A percentile compares a stretch with the other conserved stretches of the same genome.
Conservation (phyloP, 768 basidiomycete genomes). For the Paxillus involutus region DNA sequence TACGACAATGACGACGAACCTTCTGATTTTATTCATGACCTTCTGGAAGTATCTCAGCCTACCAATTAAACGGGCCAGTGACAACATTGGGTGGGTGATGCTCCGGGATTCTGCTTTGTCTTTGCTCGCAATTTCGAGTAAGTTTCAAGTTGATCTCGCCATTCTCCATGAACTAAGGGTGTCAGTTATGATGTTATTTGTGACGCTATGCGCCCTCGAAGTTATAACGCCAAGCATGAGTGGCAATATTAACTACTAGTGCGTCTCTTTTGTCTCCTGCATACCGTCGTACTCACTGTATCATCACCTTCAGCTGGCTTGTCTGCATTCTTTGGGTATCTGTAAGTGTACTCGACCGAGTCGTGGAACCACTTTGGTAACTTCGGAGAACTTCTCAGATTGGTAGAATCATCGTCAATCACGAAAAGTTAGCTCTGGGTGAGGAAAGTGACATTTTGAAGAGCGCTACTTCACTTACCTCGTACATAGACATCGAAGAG, state of each 20-base stretch:
- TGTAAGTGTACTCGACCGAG: slow-evolving; percentile 4
- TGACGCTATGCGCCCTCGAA: slow-evolving; percentile 12
- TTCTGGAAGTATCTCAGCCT: slow-evolving; percentile 16
- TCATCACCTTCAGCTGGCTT: slow-evolving; percentile 16
- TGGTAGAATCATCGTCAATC: slow-evolving; percentile 15
- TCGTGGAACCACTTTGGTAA: background rate
- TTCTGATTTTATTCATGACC: slow-evolving; percentile 16
- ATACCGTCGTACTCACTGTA: background rate
- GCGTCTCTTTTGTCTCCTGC: slow-evolving; percentile 1
- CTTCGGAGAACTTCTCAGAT: slow-evolving; percentile 1
- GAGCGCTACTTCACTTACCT: slow-evolving; percentile 7
- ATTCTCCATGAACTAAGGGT: background rate
- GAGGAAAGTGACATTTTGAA: background rate
- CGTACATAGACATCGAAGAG: slow-evolving; percentile 15
- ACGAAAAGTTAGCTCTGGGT: slow-evolving; percentile 5
- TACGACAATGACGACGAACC: slow-evolving; percentile 17
- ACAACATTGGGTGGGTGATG: slow-evolving; percentile 3
- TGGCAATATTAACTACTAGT: slow-evolving; percentile 24
- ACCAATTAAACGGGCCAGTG: slow-evolving; percentile 7
- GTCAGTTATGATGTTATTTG: slow-evolving; percentile 17
- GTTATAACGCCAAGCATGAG: slow-evolving; percentile 12
- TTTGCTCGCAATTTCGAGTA: slow-evolving; percentile 11
- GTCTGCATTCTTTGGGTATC: slow-evolving; percentile 16
- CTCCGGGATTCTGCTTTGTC: slow-evolving; percentile 18
- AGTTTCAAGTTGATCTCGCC: background rate